Percentiles rank a stretch among this genome's conserved stretches.
These are phyloP conservation scores for Backusella morwellensis DNA, from an alignment of 192 early-diverging fungal genomes.

Conservation along the genomic window DNA sequence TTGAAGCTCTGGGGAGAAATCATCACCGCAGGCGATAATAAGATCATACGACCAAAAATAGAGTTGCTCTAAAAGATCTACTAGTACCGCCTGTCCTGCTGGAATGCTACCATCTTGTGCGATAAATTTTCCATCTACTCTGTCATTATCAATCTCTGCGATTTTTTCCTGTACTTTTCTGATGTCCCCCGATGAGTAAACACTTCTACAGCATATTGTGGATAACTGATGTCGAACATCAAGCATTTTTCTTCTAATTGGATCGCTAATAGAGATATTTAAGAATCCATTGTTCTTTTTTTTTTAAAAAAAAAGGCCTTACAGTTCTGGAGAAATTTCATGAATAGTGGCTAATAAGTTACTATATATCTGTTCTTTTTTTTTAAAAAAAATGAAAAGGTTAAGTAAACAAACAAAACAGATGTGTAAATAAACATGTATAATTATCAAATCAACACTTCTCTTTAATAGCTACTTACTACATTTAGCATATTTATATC, in stretches of 20 bases:
- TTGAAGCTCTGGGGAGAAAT: constrained; percentile 59
- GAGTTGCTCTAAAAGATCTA: constrained; percentile 75
- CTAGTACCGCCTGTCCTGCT: constrained; percentile 83
- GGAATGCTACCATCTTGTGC: constrained; percentile 64
- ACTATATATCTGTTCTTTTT: constrained; percentile 42
- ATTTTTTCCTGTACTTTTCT: constrained; percentile 68
- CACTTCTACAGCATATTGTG: constrained; percentile 32
- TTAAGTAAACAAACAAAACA: constrained; percentile 15
- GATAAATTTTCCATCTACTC: constrained; percentile 82
- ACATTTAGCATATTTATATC: constrained; percentile 38
- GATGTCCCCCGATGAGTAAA: constrained; percentile 36
- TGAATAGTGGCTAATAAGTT: constrained; percentile 55
- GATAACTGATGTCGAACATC: constrained; percentile 62
- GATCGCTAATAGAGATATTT: constrained; percentile 37
- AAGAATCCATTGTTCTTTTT: neutral
- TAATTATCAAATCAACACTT: neutral
- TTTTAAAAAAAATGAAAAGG: neutral
- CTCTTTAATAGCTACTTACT: constrained; percentile 19
- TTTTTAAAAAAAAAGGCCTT: neutral
- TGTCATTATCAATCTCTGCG: constrained; percentile 72
- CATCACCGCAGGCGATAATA: constrained; percentile 59
- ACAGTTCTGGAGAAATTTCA: constrained; percentile 67
- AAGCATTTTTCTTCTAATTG: constrained; percentile 71
- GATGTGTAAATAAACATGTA: neutral
- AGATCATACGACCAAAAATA: constrained; percentile 83